A percentile compares a stretch with the other conserved stretches of the same genome.
Conservation (phyloP, 2,329 filamentous ascomycete species). For the Sphaerulina populicola region DNA sequence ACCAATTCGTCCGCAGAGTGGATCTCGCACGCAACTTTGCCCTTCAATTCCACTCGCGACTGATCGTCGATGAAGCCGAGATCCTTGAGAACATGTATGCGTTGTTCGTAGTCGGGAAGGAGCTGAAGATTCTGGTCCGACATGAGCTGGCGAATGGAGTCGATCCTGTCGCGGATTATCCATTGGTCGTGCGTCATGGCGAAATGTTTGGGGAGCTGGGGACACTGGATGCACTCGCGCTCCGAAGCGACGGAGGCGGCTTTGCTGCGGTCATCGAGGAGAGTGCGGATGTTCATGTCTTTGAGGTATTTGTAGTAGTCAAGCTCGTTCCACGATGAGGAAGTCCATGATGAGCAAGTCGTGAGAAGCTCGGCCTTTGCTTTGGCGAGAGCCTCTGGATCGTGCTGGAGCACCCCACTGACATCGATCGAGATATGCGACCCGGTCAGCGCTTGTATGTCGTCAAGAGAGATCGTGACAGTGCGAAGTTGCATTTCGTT, state of each 20-base stretch:
- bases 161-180: slow-evolving; percentile 90
- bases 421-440: slow-evolving; percentile 44
- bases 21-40: slow-evolving; percentile 96
- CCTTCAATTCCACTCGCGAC: slow-evolving; percentile 85
- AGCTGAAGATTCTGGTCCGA: slow-evolving; percentile 95
- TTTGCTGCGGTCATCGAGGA: slow-evolving; percentile 62
- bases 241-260: slow-evolving; percentile 56
- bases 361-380: slow-evolving; percentile 62
- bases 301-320: slow-evolving; percentile 69
- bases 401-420: slow-evolving; percentile 33
- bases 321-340: slow-evolving; percentile 70
- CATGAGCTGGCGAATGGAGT: slow-evolving; percentile 75
- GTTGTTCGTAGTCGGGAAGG: slow-evolving; percentile 91
- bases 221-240: slow-evolving; percentile 60
- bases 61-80: slow-evolving; percentile 84
- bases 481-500: slow-evolving; percentile 61
- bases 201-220: slow-evolving; percentile 81
- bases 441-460: slow-evolving; percentile 77
- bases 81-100: slow-evolving; percentile 83
- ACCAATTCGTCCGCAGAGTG: slow-evolving; percentile 95
- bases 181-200: slow-evolving; percentile 95
- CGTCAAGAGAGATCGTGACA: slow-evolving; percentile 60
- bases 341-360: slow-evolving; percentile 65
- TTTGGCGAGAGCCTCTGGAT: slow-evolving; percentile 45
- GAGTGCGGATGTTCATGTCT: slow-evolving; percentile 70